These are phyloP conservation scores for Rutstroemia sp. DNA, from an alignment of 2,329 filamentous ascomycete species.

Conservation along the genomic window DNA sequence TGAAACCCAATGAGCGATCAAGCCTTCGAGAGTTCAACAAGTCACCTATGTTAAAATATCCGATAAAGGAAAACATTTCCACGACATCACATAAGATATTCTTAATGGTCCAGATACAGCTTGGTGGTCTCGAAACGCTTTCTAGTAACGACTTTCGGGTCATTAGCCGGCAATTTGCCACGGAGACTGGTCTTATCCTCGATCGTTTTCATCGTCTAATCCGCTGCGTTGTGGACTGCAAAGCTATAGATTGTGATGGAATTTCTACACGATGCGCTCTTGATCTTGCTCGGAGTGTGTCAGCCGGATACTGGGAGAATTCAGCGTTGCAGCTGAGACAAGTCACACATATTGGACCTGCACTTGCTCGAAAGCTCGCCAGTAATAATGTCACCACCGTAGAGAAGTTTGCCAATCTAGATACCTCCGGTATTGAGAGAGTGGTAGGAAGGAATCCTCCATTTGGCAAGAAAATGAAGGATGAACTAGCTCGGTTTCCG, in stretches of 20 bases:
- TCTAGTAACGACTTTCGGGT: slow-evolving; percentile 47
- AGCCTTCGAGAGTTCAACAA: slow-evolving; percentile 68
- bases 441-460: slow-evolving; percentile 74
- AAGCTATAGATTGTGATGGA: slow-evolving; percentile 52
- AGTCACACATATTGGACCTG: slow-evolving; percentile 69
- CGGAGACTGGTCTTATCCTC: slow-evolving; percentile 58
- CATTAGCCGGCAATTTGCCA: slow-evolving; percentile 48
- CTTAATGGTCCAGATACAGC: slow-evolving; percentile 66
- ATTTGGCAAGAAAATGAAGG: slow-evolving; percentile 65
- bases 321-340: slow-evolving; percentile 76
- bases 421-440: slow-evolving; percentile 68
- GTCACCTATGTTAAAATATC: slow-evolving; percentile 59
- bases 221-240: slow-evolving; percentile 71
- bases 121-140: slow-evolving; percentile 59
- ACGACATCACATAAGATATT: slow-evolving; percentile 67
- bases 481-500: slow-evolving; percentile 64
- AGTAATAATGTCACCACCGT: slow-evolving; percentile 65
- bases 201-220: slow-evolving; percentile 62
- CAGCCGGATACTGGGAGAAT: slow-evolving; percentile 69
- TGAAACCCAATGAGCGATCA: slow-evolving; percentile 61
- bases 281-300: slow-evolving; percentile 69
- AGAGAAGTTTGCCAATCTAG: slow-evolving; percentile 57
- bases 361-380: slow-evolving; percentile 66
- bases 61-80: slow-evolving; percentile 60
- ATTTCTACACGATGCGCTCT: slow-evolving; percentile 61